Evolutionary conservation across 805 yeast genomes (phyloP).

Genomic region (Candida awuae): DNA sequence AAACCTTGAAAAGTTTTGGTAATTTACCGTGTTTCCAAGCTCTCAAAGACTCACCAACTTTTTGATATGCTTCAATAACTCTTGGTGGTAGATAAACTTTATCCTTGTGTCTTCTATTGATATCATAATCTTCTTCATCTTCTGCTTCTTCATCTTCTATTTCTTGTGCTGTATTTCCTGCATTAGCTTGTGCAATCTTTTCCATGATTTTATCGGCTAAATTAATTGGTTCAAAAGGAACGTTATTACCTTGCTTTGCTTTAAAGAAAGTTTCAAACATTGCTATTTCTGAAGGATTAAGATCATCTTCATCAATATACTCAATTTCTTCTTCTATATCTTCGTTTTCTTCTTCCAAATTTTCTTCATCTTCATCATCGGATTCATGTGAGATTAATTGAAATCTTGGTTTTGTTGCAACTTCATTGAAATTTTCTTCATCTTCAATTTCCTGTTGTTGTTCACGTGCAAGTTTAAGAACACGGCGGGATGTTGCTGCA

Average conservation of each 20-base stretch:
- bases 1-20: conserved; percentile 92
- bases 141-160: conserved; percentile 23
- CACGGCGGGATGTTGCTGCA: conserved; percentile 74
- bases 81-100: conserved; percentile 90
- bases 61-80: conserved; percentile 89
- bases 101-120: conserved; percentile 41
- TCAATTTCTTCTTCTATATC: conserved; percentile 31
- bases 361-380: conserved; percentile 27
- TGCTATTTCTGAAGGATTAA: conserved; percentile 76
- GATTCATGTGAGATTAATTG: conserved; percentile 29
- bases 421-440: conserved; percentile 40
- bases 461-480: conserved; percentile 80
- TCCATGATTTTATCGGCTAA: conserved; percentile 93
- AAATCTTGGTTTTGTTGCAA: conserved; percentile 24
- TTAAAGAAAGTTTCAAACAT: conserved; percentile 73
- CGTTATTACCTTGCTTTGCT: conserved; percentile 13
- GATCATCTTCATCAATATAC: conserved; percentile 48
- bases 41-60: conserved; percentile 78
- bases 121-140: conserved; percentile 17
- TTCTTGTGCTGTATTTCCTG: conserved; percentile 19
- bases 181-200: conserved; percentile 61
- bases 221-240: conserved; percentile 43
- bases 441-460: conserved; percentile 86
- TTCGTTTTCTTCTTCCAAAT: conserved; percentile 21
- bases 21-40: conserved; percentile 93